These are phyloP conservation scores for Parasarocladium wereldwijsianum DNA, from an alignment of 2,329 filamentous ascomycete genomes.

Conservation along the genomic window DNA sequence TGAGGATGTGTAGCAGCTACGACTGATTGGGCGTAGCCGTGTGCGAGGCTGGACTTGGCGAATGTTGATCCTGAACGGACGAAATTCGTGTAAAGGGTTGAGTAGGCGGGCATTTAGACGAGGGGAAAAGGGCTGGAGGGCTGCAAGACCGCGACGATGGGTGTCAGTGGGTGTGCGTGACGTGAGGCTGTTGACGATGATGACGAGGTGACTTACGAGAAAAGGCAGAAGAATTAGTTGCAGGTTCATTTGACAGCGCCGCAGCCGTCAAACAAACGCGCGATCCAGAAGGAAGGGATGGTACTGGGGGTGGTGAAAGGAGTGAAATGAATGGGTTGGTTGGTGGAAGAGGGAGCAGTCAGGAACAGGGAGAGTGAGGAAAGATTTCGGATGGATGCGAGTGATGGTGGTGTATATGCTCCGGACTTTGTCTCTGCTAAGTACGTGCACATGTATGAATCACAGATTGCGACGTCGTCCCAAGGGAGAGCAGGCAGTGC, in stretches of 20 bases:
- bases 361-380: neutral
- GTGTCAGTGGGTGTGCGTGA: too few relatives aligned
- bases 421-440: too few relatives aligned
- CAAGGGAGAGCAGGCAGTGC: too few relatives aligned
- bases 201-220: conserved; percentile 37
- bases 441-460: too few relatives aligned
- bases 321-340: too few relatives aligned
- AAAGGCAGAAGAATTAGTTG: conserved; percentile 49
- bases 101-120: conserved; percentile 82
- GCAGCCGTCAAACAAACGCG: conserved; percentile 86
- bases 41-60: conserved; percentile 86
- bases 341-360: neutral
- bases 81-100: conserved; percentile 60
- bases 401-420: too few relatives aligned
- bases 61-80: conserved; percentile 81
- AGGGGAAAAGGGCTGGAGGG: conserved; percentile 45
- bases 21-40: conserved; percentile 96
- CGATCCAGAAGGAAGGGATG: conserved; percentile 21
- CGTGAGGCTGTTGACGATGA: conserved; percentile 1
- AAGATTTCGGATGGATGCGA: too few relatives aligned
- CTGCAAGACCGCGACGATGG: conserved; percentile 19
- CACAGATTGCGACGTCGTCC: too few relatives aligned
- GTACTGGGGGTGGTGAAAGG: conserved; percentile 8
- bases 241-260: conserved; percentile 98
- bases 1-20: conserved; percentile 78